Conservation (phyloP, 1,284 basidiomycete species). For the Leccinum subrobustum region DNA sequence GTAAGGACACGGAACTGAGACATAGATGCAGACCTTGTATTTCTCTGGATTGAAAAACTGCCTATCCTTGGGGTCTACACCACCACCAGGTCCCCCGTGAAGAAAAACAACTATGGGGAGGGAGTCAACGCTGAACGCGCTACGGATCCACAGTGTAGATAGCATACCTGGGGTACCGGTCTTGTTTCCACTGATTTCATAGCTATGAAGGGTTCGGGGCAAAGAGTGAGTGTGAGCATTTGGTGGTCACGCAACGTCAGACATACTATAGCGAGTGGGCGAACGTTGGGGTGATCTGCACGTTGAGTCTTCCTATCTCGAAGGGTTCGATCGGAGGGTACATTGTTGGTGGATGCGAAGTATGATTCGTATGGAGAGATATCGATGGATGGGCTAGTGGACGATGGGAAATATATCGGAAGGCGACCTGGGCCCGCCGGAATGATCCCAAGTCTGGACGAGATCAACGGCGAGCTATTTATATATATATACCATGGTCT, state of each 20-base stretch:
- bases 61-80: constrained; percentile 63
- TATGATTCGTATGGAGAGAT: constrained; percentile 9
- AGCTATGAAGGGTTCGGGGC: constrained; percentile 44
- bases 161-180: constrained; percentile 69
- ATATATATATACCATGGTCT: background rate
- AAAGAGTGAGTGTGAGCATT: constrained; percentile 2
- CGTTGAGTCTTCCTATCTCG: constrained; percentile 65
- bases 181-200: constrained; percentile 77
- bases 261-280: constrained; percentile 80
- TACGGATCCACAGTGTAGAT: background rate
- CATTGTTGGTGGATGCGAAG: constrained; percentile 33
- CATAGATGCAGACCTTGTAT: constrained; percentile 60
- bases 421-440: background rate
- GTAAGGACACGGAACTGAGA: constrained; percentile 9
- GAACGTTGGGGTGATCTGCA: constrained; percentile 48
- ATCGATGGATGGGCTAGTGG: constrained; percentile 19
- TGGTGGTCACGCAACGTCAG: background rate
- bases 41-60: constrained; percentile 80
- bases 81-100: constrained; percentile 83
- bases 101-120: constrained; percentile 69
- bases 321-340: constrained; percentile 66
- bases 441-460: constrained; percentile 16
- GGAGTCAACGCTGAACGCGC: background rate
- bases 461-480: background rate
- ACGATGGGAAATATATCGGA: constrained; percentile 14